Evolutionary conservation across 1,139 yeast genomes (phyloP), one percentile per base, ranked within the genome.

Genomic region (Yamadazyma buinensis): DNA sequence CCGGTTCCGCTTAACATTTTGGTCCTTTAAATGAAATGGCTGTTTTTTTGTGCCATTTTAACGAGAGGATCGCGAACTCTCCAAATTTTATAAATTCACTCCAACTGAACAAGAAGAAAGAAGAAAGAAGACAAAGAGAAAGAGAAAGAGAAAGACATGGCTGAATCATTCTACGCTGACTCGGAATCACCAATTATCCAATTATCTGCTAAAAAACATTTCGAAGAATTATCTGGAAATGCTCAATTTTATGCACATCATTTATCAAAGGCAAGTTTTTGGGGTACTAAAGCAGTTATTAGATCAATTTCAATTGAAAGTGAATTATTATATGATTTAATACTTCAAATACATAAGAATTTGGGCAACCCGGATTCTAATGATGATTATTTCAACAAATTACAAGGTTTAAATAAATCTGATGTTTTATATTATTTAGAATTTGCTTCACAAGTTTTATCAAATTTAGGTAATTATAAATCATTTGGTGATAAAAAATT

Each of bases 401-500:
- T 65, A 34, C 42, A 40, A 2, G 36, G 41, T 12, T 55, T 64
- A 17, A 59, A 62, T n/a, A 55, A 56, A 9, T 58, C 57, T 3
- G 55, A 57, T 10, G 64, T 67, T n/a, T 54, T 59, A 20, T 56
- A 59, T 14, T 84, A 83, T 55, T 63, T 86, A 54, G 94, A 85
- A 53, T 87, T 85, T 49, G 79, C 87, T 7, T 75, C 90, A 21
- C 95, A 85, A 59, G 82, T 87, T 52, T 65, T 87, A 49, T 69
- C 82, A 33, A 87, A 87, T 57, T 68, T 83, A 53, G 96, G 96
- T 43, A 87, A 87, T 57, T 87, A 77, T 68, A 86, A 85, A 61
- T 82, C 94, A 1, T 87, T 87, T 59, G 96, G 96, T 42, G 95
- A 87, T 59, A 77, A 76, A 45, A 87, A 87, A 59, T 86, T 86